Evolutionary conservation across 805 yeast genomes (phyloP), one percentile per base, ranked within the genome.

Genomic region (Candida silvatica): DNA sequence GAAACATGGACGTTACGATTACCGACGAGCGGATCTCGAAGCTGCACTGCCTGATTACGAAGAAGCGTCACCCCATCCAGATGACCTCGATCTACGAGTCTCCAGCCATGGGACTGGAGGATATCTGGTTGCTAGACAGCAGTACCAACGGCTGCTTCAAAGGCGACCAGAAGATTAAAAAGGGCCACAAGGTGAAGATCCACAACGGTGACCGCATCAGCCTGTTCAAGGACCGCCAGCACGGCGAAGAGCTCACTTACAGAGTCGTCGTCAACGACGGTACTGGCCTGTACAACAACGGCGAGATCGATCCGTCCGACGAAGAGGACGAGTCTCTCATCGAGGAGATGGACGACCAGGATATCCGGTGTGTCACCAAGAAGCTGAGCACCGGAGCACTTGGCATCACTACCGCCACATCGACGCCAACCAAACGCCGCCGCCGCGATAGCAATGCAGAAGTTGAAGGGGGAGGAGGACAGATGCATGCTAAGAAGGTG

Each of bases 111-210:
- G 64, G 60, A n/a, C 58, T 77, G 6, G 83, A 78, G 37, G 87
- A 78, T 49, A 64, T 83, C 12, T 86, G 94, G 94, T 60, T 88
- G 20, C 58, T 83, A 31, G 95, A 87, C 45, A 71, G 66, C 41
- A 80, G 92, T 37, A 74, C 94, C 0, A 88, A 87, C 54, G 80
- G 84, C 2, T 82, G 95, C 51, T 73, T 64, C 46, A 69, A 88
- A 6, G 83, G 86, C 47, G 70, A 71, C 6, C 54, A 59, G 6
- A 66, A 66, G 32, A 51, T 84, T 31, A 80, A 80, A 0, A 74
- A 74, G 40, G 80, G 80, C 3, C 65, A 70, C 22, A 84, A 83
- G 46, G 68, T 66, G 0, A 66, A 74, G 36, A 48, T 88, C 1
- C 73, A 64, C 46, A 65, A 80, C 41, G 80, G 80, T 0, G 95